Percentiles rank a stretch among this genome's conserved stretches.
phyloP scores from a whole-genome alignment of 352 stramenopile species.

The Pythium oligandrum region DNA sequence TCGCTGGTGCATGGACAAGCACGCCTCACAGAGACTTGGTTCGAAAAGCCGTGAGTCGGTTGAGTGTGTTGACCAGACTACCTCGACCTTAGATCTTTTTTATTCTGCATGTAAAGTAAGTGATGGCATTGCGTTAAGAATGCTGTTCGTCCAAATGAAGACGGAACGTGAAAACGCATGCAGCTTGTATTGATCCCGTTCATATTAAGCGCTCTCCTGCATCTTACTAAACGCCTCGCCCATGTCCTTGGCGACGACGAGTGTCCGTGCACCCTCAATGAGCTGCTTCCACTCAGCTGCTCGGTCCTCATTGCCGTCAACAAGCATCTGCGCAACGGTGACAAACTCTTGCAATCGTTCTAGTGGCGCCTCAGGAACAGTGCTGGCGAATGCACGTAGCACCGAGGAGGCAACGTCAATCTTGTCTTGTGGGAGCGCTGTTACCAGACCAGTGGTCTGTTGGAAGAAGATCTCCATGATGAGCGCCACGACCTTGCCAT shows the following conservation, averaged over 20 bases:
- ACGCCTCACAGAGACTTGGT: conserved; percentile 16
- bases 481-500: conserved; percentile 24
- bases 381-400: conserved; percentile 29
- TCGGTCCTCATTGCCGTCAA: conserved; percentile 9
- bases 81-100: conserved; percentile 4
- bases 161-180: too few relatives aligned
- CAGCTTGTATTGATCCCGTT: too few relatives aligned
- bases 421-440: conserved; percentile 35
- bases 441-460: conserved; percentile 47
- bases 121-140: neutral
- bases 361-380: conserved; percentile 3
- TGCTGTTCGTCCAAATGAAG: too few relatives aligned
- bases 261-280: conserved; percentile 9
- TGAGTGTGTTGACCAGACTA: neutral
- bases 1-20: conserved; percentile 7
- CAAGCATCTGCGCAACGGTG: conserved; percentile 1
- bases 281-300: conserved; percentile 5
- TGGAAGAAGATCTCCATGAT: conserved; percentile 68
- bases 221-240: neutral
- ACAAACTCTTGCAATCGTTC: conserved; percentile 10
- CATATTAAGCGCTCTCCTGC: neutral
- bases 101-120: conserved; percentile 9
- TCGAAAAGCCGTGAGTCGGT: conserved; percentile 9
- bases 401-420: conserved; percentile 32
- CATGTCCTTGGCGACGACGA: conserved; percentile 23